A percentile compares a stretch with the other conserved stretches of the same genome.
These are phyloP conservation scores for Acorus gramineus DNA, from an alignment of 106 monocot species.

Conservation along the genomic window DNA sequence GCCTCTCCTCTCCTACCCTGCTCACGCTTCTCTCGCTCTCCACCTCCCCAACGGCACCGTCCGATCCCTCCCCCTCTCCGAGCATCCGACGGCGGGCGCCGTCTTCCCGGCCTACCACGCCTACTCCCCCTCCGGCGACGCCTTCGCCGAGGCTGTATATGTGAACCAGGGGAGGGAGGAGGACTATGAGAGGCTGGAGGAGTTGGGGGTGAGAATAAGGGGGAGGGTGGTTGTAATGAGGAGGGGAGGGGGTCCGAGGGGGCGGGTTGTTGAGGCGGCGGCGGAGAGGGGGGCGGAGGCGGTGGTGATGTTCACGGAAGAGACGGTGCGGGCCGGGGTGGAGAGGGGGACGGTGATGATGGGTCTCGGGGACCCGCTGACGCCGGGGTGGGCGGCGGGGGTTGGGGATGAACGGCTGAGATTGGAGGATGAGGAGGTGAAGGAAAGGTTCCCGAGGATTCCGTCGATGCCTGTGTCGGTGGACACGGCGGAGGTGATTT, in stretches of 20 bases:
- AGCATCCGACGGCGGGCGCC: conserved; percentile 19
- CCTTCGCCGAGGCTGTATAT: conserved; percentile 39
- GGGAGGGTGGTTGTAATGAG: conserved; percentile 38
- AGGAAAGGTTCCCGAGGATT: conserved; percentile 52
- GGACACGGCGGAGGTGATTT: conserved; percentile 36
- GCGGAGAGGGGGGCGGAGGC: conserved; percentile 47
- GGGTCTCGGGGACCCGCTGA: conserved; percentile 55
- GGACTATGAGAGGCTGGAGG: conserved; percentile 36
- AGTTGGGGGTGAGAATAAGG: conserved; percentile 34
- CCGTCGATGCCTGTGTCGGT: conserved; percentile 71
- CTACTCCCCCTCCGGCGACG: conserved; percentile 63
- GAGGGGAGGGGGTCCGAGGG: conserved; percentile 47
- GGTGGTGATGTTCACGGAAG: conserved; percentile 42
- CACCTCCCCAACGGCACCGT: conserved; percentile 22
- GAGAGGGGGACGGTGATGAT: conserved; percentile 67
- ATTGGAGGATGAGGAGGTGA: conserved; percentile 32
- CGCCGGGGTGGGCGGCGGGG: conserved; percentile 61
- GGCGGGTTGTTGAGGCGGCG: conserved; percentile 45
- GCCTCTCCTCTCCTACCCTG: conserved; percentile 67
- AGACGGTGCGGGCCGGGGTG: conserved; percentile 37
- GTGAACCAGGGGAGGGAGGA: conserved; percentile 49
- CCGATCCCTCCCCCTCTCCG: conserved; percentile 32
- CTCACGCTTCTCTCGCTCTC: conserved; percentile 49
- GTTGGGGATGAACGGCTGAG: conserved; percentile 30
- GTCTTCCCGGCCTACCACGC: conserved; percentile 60